These are phyloP conservation scores for Clitopilus hobsonii DNA, from an alignment of 768 basidiomycete species.

Conservation along the genomic window DNA sequence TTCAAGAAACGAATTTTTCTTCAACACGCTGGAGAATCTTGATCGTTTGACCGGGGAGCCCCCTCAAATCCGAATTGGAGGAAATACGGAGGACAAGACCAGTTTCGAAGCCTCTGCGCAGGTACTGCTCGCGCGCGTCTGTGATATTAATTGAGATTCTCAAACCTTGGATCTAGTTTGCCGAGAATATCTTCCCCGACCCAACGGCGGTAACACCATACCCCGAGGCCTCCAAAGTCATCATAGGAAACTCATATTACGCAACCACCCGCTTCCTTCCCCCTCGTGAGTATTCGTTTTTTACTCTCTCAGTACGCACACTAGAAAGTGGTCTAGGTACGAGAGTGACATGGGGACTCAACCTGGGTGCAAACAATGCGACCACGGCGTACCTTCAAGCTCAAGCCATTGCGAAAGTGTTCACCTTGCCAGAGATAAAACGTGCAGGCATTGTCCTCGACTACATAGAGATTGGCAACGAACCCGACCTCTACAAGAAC, in stretches of 20 bases:
- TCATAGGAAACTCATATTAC: slow-evolving; percentile 53
- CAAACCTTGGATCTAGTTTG: no score
- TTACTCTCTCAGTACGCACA: neutral
- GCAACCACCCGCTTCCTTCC: slow-evolving; percentile 48
- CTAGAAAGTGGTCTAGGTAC: slow-evolving; percentile 34
- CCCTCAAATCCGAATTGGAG: slow-evolving; percentile 58
- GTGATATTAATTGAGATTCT: no score
- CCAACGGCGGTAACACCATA: slow-evolving; percentile 48
- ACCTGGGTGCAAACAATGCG: slow-evolving; percentile 52
- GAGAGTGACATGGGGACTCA: slow-evolving; percentile 64
- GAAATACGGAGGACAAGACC: slow-evolving; percentile 55
- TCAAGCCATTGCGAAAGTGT: slow-evolving; percentile 45
- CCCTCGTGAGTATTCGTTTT: slow-evolving; percentile 24
- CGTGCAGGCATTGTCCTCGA: slow-evolving; percentile 44
- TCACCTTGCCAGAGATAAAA: slow-evolving; percentile 33
- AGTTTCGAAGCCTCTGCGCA: slow-evolving; percentile 43
- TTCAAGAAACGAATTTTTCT: slow-evolving; percentile 52
- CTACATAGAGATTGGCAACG: slow-evolving; percentile 59
- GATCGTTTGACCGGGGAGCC: slow-evolving; percentile 44
- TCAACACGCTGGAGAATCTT: slow-evolving; percentile 55
- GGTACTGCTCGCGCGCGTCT: no score
- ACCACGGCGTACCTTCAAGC: slow-evolving; percentile 47
- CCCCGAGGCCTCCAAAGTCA: slow-evolving; percentile 57
- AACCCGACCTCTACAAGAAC: slow-evolving; percentile 50
- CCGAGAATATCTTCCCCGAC: slow-evolving; percentile 44